phyloP scores from a whole-genome alignment of 305 asterid species.

The Stenogyne calaminthoides region DNA sequence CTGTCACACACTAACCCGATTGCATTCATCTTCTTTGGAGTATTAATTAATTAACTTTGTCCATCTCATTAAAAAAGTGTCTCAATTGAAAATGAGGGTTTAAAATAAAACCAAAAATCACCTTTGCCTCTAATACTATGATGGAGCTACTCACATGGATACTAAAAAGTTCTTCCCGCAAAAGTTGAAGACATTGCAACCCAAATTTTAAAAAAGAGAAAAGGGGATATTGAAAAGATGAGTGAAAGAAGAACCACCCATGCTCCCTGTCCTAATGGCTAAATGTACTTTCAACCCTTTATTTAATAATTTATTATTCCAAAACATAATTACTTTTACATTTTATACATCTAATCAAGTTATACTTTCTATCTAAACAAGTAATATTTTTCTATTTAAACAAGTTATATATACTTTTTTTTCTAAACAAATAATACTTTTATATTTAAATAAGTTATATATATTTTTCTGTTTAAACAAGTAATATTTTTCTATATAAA shows the following conservation, averaged over 20 bases:
- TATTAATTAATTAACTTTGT: not conserved
- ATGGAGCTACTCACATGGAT: constrained; percentile 58
- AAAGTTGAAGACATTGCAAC: constrained; percentile 47
- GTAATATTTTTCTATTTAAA: too few species aligned
- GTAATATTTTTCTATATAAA: too few species aligned
- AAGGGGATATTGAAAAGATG: constrained; percentile 29
- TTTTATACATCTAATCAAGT: too few species aligned
- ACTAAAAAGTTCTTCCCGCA: constrained; percentile 49
- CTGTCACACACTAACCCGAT: too few species aligned
- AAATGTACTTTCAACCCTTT: constrained; percentile 35
- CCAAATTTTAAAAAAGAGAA: constrained; percentile 44
- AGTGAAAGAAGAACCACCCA: constrained; percentile 40
- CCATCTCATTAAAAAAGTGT: not conserved
- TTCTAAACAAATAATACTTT: too few species aligned
- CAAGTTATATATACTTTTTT: too few species aligned
- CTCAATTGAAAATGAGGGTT: not conserved
- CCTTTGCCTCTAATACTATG: constrained; percentile 37
- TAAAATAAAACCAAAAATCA: not conserved
- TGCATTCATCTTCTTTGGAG: not conserved
- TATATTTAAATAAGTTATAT: too few species aligned
- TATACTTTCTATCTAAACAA: too few species aligned
- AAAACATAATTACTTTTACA: not conserved
- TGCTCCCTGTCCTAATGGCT: constrained; percentile 39
- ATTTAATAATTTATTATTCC: not conserved
- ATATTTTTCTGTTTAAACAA: too few species aligned